These are phyloP conservation scores for Mycena alexandri DNA, from an alignment of 768 basidiomycete genomes.

Conservation along the genomic window DNA sequence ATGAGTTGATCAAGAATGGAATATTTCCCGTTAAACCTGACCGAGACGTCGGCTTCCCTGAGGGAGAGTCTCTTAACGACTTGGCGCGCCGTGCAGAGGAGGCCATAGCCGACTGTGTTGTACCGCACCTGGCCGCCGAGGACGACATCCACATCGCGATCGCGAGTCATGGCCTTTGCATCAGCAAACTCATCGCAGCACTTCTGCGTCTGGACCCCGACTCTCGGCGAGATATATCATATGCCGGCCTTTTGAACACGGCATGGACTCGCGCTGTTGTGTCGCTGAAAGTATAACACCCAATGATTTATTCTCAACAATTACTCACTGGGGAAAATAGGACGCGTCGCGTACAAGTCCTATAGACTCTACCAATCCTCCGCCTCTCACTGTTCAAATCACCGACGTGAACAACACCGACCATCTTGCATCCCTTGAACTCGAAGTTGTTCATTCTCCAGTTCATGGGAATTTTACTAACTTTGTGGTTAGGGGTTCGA, in stretches of 20 bases:
- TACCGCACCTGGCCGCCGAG: constrained; percentile 64
- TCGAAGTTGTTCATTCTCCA: constrained; percentile 42
- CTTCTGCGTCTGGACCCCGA: constrained; percentile 65
- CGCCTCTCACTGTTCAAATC: constrained; percentile 50
- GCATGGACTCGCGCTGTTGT: constrained; percentile 77
- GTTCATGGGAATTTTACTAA: not conserved
- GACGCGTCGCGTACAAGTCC: constrained; percentile 41
- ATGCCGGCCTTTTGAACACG: constrained; percentile 72
- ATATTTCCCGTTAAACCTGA: constrained; percentile 66
- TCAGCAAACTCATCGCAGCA: constrained; percentile 69
- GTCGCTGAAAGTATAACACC: constrained; percentile 54
- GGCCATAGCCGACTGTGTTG: constrained; percentile 65
- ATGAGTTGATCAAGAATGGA: constrained; percentile 61
- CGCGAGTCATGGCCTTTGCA: constrained; percentile 83
- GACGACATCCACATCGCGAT: constrained; percentile 69
- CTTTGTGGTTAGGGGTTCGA: constrained; percentile 29
- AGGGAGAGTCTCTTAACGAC: constrained; percentile 77
- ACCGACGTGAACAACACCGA: constrained; percentile 53
- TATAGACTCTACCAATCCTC: constrained; percentile 43
- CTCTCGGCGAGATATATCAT: constrained; percentile 52
- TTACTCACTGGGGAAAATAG: constrained; percentile 33
- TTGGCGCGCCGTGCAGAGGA: constrained; percentile 65
- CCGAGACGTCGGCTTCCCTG: constrained; percentile 69
- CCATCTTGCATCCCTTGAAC: constrained; percentile 44
- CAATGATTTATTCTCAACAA: not conserved